Conservation (phyloP, 129 eudicot species). For the Pittosporum tobira region DNA sequence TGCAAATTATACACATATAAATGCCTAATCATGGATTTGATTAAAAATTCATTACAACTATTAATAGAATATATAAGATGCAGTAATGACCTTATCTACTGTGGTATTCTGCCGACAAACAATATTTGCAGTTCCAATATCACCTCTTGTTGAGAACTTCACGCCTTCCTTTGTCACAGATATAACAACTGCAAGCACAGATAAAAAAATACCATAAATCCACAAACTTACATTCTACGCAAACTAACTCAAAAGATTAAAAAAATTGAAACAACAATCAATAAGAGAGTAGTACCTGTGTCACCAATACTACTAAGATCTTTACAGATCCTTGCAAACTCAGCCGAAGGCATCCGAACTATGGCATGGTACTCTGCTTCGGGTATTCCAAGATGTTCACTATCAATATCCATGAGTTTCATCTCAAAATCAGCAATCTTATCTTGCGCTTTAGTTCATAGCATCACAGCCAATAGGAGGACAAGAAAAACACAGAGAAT, state of each 20-base stretch:
- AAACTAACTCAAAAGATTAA: background rate
- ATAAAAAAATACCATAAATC: background rate
- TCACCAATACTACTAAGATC: conserved; percentile 96
- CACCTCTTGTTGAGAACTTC: conserved; percentile 86
- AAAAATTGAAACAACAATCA: background rate
- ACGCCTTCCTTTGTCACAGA: conserved; percentile 96
- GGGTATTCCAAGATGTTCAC: conserved; percentile 90
- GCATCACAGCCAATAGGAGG: background rate
- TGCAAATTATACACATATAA: conserved; percentile 20
- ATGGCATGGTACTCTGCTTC: conserved; percentile 92
- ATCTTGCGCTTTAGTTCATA: conserved; percentile 62
- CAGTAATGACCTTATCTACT: conserved; percentile 57
- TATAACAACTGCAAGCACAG: conserved; percentile 63
- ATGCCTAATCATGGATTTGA: background rate
- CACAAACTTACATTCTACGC: background rate
- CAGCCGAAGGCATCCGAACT: conserved; percentile 85
- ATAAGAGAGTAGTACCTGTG: conserved; percentile 41
- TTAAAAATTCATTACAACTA: background rate
- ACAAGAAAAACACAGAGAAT: conserved; percentile 5
- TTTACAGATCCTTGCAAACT: conserved; percentile 89
- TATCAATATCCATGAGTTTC: conserved; percentile 97
- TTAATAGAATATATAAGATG: background rate
- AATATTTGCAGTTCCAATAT: conserved; percentile 85
- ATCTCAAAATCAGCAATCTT: conserved; percentile 89
- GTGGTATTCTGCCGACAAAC: conserved; percentile 84